Evolutionary conservation across 2,329 filamentous ascomycete genomes (phyloP), one percentile per base, ranked within the genome.

Genomic region (Penicillium sp.): DNA sequence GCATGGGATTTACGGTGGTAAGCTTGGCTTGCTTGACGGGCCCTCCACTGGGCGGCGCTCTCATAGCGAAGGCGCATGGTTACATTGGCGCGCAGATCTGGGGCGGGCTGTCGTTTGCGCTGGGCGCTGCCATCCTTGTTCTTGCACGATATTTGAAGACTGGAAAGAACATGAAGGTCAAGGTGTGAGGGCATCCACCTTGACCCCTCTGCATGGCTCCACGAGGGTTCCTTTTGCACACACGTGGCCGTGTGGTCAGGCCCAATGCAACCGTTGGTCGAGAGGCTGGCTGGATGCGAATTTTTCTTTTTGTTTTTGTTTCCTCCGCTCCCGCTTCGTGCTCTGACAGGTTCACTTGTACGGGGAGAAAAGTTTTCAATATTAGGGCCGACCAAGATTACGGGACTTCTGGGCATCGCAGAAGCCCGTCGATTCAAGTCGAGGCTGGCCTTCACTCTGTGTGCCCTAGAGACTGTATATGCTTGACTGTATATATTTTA

Each of bases 61-160:
- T 77, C 41, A 72, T 77, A 11, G 66, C 73, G 44, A 62, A 56
- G 9, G 54, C 63, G 24, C 58, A 67, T 13, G 72, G 73, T 4
- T 77, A 75, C 58, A 50, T 74, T 1, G 60, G 63, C 33, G 73
- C 74, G 27, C 73, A 76, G 46, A 64, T 75, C 12, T 76, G 70
- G 62, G 71, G 62, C 13, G 70, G 70, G 1, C 51, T 52, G 25
- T 46, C 44, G 9, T 50, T 55, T 18, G 29, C 49, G 13, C 39
- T 54, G 18, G 54, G 55, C 9, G 42, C 47, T 3, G 11, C 52
- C 25, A 38, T 54, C 11, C 44, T 53, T 18, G n/a, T 56, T 9
- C 41, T 45, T 11, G 51, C 51, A 18, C 49, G 49, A 28, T 2
- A 45, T 5, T 33, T 43, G 18, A 52, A 50, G 27, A 50, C 51